Conservation (phyloP, 2,329 filamentous ascomycete genomes). For the Coniochaeta sp. region DNA sequence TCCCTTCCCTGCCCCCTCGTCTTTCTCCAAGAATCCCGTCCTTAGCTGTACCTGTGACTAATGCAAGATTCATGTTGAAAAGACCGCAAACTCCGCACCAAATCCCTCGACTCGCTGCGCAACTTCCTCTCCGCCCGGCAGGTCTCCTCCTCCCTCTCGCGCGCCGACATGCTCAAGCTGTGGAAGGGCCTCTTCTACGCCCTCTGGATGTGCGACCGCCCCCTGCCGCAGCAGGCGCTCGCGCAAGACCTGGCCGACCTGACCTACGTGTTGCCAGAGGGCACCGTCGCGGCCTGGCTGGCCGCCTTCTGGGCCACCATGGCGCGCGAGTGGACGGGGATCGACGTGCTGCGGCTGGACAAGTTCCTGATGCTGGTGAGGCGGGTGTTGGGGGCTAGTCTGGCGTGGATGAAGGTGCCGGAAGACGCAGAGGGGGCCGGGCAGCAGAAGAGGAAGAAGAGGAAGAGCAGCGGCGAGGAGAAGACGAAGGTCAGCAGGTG, state of each 20-base stretch:
- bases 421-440: constrained; percentile 20
- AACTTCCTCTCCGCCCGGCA: constrained; percentile 63
- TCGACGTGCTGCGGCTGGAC: constrained; percentile 75
- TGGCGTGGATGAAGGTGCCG: constrained; percentile 37
- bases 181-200: constrained; percentile 95
- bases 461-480: constrained; percentile 21
- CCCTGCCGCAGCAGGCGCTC: constrained; percentile 78
- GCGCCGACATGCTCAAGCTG: constrained; percentile 73
- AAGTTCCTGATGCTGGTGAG: constrained; percentile 87
- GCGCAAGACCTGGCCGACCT: constrained; percentile 70
- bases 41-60: too few relatives aligned
- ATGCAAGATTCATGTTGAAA: too few relatives aligned
- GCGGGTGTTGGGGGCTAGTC: constrained; percentile 66
- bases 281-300: constrained; percentile 39
- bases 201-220: constrained; percentile 89
- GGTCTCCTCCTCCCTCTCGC: constrained; percentile 45
- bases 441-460: constrained; percentile 4
- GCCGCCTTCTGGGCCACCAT: constrained; percentile 67
- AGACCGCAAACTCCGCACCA: constrained; percentile 74
- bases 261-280: constrained; percentile 46
- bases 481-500: constrained; percentile 7
- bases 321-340: constrained; percentile 59
- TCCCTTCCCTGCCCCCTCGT: constrained; percentile 1
- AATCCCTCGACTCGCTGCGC: constrained; percentile 69
- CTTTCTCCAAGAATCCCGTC: not conserved